A percentile compares a stretch with the other conserved stretches of the same genome.
Conservation (phyloP, 176 grass and related monocot genomes). For the Oryza australiensis region DNA sequence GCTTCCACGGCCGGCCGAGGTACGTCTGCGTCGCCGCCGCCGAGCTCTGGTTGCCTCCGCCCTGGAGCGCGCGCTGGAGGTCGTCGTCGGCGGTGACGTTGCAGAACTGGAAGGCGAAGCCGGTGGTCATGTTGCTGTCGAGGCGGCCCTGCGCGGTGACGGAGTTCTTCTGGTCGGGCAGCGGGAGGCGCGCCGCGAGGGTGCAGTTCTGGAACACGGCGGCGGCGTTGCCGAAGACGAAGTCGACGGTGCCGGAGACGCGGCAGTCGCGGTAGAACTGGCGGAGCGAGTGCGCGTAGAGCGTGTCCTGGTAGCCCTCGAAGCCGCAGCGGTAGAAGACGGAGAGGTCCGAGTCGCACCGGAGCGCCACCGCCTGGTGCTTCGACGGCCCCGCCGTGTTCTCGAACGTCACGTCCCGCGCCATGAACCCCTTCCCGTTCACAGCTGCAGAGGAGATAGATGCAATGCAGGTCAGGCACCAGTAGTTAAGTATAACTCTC, state of each 20-base stretch:
- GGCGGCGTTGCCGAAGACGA: slow-evolving; percentile 86
- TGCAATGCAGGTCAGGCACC: not conserved
- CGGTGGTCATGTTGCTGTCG: slow-evolving; percentile 64
- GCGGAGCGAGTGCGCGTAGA: slow-evolving; percentile 85
- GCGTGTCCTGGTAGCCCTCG: slow-evolving; percentile 86
- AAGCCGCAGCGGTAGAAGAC: slow-evolving; percentile 84
- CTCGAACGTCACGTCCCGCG: slow-evolving; percentile 67
- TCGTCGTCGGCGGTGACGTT: slow-evolving; percentile 59
- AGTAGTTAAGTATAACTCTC: not conserved
- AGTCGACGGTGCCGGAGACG: slow-evolving; percentile 74
- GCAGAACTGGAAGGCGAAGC: slow-evolving; percentile 79
- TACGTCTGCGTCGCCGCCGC: slow-evolving; percentile 33
- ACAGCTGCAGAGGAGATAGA: slow-evolving; percentile 42
- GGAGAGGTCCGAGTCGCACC: slow-evolving; percentile 73
- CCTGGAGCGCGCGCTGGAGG: slow-evolving; percentile 2
- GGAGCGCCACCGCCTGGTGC: slow-evolving; percentile 88
- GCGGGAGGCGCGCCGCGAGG: slow-evolving; percentile 44
- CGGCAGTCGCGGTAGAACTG: slow-evolving; percentile 87
- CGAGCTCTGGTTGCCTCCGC: not conserved
- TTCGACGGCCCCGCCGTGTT: slow-evolving; percentile 72
- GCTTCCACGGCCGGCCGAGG: slow-evolving; percentile 73
- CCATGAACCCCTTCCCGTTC: slow-evolving; percentile 69
- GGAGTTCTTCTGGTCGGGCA: slow-evolving; percentile 60
- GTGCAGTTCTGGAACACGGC: slow-evolving; percentile 72
- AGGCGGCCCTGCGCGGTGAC: slow-evolving; percentile 66